phyloP scores from a whole-genome alignment of 1,284 basidiomycete genomes.

The Ceratobasidium papillatum region DNA sequence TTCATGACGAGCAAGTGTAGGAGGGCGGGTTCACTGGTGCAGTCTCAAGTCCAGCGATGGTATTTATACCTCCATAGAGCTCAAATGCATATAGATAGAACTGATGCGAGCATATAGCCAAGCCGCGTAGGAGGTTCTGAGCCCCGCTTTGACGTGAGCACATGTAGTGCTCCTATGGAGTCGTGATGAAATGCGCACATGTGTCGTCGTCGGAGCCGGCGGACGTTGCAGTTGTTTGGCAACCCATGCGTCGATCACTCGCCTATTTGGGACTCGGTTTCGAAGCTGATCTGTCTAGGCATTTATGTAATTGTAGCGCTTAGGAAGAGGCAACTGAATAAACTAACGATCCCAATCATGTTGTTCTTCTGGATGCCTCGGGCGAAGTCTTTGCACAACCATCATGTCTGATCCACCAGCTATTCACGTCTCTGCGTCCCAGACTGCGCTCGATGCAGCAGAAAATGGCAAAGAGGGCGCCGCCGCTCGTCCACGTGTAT shows the following conservation, averaged over 20 bases:
- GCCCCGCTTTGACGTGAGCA: neutral
- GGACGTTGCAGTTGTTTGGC: neutral
- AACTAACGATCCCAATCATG: constrained; percentile 13
- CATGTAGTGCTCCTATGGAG: neutral
- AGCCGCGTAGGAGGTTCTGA: constrained; percentile 4
- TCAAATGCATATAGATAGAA: neutral
- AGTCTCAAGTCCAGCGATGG: neutral
- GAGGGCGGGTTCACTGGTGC: neutral
- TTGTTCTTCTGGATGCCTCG: neutral
- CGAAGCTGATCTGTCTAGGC: neutral
- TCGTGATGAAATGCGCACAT: too few relatives aligned
- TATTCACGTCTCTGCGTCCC: neutral
- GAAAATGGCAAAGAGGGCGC: neutral
- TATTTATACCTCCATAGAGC: constrained; percentile 10
- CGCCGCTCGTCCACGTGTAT: constrained; percentile 27
- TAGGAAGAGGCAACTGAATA: constrained; percentile 3
- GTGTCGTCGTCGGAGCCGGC: neutral
- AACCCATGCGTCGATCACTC: neutral
- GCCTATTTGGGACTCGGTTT: neutral
- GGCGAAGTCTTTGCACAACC: neutral
- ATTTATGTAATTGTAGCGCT: neutral
- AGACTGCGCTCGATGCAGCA: neutral
- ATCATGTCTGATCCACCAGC: constrained; percentile 7
- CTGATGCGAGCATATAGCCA: neutral
- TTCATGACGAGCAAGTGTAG: constrained; percentile 6